Evolutionary conservation across 441 rosid genomes (phyloP), one percentile per base, ranked within the genome.

Genomic region (Aquilaria agallochum): DNA sequence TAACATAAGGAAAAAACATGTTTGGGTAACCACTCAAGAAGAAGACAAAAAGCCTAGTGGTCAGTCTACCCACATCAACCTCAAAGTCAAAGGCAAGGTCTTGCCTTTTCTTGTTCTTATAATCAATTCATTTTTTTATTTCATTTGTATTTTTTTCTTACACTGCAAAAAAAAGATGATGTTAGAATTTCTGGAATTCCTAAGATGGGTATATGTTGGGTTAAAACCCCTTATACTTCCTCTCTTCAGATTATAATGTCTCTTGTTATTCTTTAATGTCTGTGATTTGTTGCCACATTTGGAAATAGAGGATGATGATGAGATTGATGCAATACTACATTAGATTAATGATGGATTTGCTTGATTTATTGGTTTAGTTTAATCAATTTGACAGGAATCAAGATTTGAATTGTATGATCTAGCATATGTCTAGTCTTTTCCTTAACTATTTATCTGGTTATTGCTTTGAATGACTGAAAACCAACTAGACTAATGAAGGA

Each of bases 251-350:
- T 50, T 30, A 36, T 8, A 36, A 36, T 36, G 42, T 8, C 42
- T 36, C 3, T 5, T 8, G 42, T 36, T 36, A 8, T 36, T 36
- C 3, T 36, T 1, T 36, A 36, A 36, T 36, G 42, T 20, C 11
- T 0, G 31, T 55, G 32, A 14, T 9, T 60, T 55, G 51, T 46
- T 56, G 50, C 5, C 46, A 56, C 83, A 90, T 95, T 80, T 90
- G 50, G 97, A 88, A 32, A 90, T 90, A 95, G 95, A 90, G 72
- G 97, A 90, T 56, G 97, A 95, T 13, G 97, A 90, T 63, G 97
- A 90, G 81, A 90, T 90, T 10, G 97, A 90, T 31, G 96, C 96
- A 0, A 89, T 89, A 94, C 72, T 89, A 62, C 96, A 89, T 75
- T 91, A 89, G 66, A 89, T 94, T 0, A 94, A 91, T 0, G 96